Evolutionary conservation across 73 alveolate genomes (phyloP), one percentile per base, ranked within the genome.

Genomic region (Paramecium primaurelia): DNA sequence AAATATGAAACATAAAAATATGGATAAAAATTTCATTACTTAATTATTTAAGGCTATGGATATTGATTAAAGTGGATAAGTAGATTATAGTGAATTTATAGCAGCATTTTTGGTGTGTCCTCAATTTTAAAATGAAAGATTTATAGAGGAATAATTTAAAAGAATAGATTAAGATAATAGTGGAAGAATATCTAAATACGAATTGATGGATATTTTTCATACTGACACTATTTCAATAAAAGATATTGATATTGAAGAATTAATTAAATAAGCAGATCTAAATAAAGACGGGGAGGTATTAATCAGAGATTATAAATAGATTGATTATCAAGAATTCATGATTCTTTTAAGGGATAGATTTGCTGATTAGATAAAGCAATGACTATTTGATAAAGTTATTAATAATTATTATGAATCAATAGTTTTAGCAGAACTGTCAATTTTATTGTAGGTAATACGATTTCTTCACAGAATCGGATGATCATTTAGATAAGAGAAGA

Each of bases 211-310:
- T 25, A 40, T 69, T 11, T 75, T 89, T 32, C 64, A 89, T 37
- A 92, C 71, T 77, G 94, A 86, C 6, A 59, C 71, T 7, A 40
- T 86, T 20, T 37, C 86, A 37, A 84, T 84, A 14, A 84, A 47
- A n/a, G 92, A 84, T 4, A 10, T 51, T 0, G 96, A 92, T 44
- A 49, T 93, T 42, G 86, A 84, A 25, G 83, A 93, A 7, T 54
- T 92, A 7, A 88, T 93, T 28, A 73, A 88, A 26, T 37, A 92
- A 20, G 92, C 92, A 4, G 96, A 93, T 58, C 11, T 36, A 60
- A 51, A 93, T 32, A 92, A 89, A 26, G 96, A 93, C 25, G 96
- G 96, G n/a, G 94, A 84, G 73, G 86, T 92, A 64, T 30, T 34
- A 18, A 8, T 1, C 3, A 6, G 20, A 37, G 6, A 6, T 36